These are phyloP conservation scores for Trametes elegans DNA, from an alignment of 768 basidiomycete genomes.

Conservation along the genomic window DNA sequence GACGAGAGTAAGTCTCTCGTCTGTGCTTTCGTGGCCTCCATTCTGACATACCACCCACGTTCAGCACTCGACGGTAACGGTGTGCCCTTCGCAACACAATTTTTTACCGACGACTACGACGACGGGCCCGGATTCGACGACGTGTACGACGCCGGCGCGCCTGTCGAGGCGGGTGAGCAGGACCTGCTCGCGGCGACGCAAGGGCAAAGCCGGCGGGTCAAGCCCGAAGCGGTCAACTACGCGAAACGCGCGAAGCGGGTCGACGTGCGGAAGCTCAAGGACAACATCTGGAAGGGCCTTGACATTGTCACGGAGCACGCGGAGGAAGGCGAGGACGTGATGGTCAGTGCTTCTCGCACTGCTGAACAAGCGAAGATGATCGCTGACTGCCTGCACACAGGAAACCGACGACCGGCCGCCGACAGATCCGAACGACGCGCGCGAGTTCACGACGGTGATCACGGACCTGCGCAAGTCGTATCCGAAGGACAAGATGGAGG, in stretches of 20 bases:
- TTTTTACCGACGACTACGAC: constrained; percentile 92
- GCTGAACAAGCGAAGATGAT: background rate
- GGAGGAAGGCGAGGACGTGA: constrained; percentile 36
- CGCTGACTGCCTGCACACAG: constrained; percentile 31
- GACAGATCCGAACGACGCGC: constrained; percentile 65
- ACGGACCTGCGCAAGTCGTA: constrained; percentile 78
- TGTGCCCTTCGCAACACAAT: constrained; percentile 91
- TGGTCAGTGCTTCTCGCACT: constrained; percentile 18
- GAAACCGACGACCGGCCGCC: constrained; percentile 50
- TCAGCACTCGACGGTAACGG: constrained; percentile 47
- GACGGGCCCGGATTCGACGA: constrained; percentile 50
- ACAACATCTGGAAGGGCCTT: constrained; percentile 94
- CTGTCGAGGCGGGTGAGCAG: constrained; percentile 70
- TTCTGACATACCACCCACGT: background rate
- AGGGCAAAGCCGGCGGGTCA: constrained; percentile 69
- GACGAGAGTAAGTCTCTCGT: constrained; percentile 60
- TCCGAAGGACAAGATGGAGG: constrained; percentile 92
- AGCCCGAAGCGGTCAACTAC: constrained; percentile 90
- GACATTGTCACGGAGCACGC: constrained; percentile 61
- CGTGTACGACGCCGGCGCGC: constrained; percentile 51
- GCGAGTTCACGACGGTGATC: constrained; percentile 80
- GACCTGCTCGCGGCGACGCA: constrained; percentile 86
- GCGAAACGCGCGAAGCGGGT: constrained; percentile 95
- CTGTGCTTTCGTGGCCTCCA: background rate
- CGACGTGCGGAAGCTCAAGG: constrained; percentile 94